Evolutionary conservation across 352 stramenopile species (phyloP).

Genomic region (Pythium volutum): DNA sequence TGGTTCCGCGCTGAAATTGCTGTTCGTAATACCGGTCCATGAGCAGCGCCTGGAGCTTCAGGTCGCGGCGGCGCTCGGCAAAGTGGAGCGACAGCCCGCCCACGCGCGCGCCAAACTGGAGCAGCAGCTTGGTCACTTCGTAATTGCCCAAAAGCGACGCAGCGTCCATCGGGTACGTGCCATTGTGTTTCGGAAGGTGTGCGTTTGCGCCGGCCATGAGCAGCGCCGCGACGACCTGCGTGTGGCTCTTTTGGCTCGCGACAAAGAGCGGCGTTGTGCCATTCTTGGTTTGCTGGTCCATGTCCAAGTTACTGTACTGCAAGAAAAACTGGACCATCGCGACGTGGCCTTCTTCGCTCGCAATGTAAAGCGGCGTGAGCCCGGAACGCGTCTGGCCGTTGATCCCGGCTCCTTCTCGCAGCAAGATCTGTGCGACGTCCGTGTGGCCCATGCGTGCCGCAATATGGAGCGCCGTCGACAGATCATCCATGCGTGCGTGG

Average conservation of each 20-base stretch:
- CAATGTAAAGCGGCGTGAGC: conserved; percentile 77
- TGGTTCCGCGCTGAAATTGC: conserved; percentile 32
- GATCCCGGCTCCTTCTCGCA: conserved; percentile 47
- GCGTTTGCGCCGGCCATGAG: conserved; percentile 50
- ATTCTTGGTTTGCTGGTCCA: conserved; percentile 45
- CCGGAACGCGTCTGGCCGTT: conserved; percentile 78
- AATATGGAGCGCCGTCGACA: conserved; percentile 79
- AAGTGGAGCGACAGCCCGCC: conserved; percentile 69
- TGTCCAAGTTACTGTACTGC: conserved; percentile 22
- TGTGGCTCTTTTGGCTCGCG: conserved; percentile 69
- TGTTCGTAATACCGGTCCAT: conserved; percentile 65
- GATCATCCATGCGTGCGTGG: conserved; percentile 68
- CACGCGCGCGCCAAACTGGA: conserved; percentile 65
- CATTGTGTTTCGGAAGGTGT: conserved; percentile 65
- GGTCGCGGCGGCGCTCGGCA: conserved; percentile 62
- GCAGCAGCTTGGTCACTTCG: conserved; percentile 53
- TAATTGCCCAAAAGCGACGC: conserved; percentile 61
- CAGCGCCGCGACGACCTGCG: conserved; percentile 49
- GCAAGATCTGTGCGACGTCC: conserved; percentile 43
- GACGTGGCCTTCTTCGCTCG: conserved; percentile 77
- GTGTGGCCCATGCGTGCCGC: conserved; percentile 76
- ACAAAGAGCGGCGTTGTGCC: conserved; percentile 75
- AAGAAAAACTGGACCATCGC: conserved; percentile 63
- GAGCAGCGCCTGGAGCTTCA: conserved; percentile 55
- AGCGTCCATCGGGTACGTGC: conserved; percentile 69